phyloP scores from a whole-genome alignment of 345 rosid species.

The Arabis hirsuta region DNA sequence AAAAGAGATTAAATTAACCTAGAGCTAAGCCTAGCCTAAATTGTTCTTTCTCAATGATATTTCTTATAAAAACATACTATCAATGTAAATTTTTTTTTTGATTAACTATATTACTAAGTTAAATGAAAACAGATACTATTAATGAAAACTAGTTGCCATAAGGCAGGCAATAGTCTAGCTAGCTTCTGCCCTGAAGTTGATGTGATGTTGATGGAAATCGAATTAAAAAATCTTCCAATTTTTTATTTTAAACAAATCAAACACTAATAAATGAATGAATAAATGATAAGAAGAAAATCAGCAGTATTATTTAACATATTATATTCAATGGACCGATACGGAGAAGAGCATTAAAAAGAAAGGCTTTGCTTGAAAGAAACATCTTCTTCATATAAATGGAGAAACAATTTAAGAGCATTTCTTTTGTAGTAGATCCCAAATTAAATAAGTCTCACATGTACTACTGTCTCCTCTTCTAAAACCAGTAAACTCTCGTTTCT shows the following conservation, averaged over 20 bases:
- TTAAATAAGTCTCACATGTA: slow-evolving; percentile 31
- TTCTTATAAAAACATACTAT: background rate
- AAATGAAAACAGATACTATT: slow-evolving; percentile 5
- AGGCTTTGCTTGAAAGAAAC: slow-evolving; percentile 67
- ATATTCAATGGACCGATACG: slow-evolving; percentile 35
- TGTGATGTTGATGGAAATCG: slow-evolving; percentile 57
- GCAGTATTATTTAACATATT: slow-evolving; percentile 3
- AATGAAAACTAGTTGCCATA: slow-evolving; percentile 32
- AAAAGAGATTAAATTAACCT: slow-evolving; percentile 13
- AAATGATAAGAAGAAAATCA: slow-evolving; percentile 26
- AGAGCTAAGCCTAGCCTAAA: slow-evolving; percentile 34
- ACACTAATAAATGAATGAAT: slow-evolving; percentile 22
- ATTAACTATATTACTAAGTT: background rate
- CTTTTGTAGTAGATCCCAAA: slow-evolving; percentile 18
- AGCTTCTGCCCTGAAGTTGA: slow-evolving; percentile 45
- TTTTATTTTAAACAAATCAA: background rate
- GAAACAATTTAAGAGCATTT: slow-evolving; percentile 20
- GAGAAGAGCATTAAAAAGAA: slow-evolving; percentile 41
- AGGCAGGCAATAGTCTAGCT: slow-evolving; percentile 42
- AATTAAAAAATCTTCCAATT: slow-evolving; percentile 23
- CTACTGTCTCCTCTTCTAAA: slow-evolving; percentile 41
- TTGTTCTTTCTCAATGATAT: slow-evolving; percentile 12
- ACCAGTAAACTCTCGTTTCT: slow-evolving; percentile 39
- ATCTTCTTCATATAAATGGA: slow-evolving; percentile 38
- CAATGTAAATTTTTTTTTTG: background rate